These are phyloP conservation scores for Pinus taeda DNA, from an alignment of 75 land plant species.

Conservation along the genomic window DNA sequence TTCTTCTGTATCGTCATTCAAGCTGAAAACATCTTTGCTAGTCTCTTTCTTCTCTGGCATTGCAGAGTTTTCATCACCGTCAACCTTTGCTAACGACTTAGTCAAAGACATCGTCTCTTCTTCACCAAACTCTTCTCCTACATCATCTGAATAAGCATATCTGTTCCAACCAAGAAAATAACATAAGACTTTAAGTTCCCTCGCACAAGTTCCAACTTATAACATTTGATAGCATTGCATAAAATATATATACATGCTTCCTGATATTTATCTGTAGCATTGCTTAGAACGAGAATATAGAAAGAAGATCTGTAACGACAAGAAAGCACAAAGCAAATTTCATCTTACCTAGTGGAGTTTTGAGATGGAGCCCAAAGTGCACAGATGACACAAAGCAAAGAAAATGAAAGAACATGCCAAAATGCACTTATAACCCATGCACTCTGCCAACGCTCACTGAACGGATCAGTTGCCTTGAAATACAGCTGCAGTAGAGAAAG, in stretches of 20 bases:
- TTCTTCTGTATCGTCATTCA: slow-evolving; percentile 20
- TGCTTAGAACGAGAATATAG: slow-evolving; percentile 2
- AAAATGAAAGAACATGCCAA: slow-evolving; percentile 82
- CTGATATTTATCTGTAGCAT: not conserved
- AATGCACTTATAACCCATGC: slow-evolving; percentile 93
- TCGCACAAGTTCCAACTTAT: not conserved
- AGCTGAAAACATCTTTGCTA: slow-evolving; percentile 27
- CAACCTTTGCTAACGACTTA: slow-evolving; percentile 43
- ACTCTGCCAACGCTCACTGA: slow-evolving; percentile 85
- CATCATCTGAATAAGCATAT: slow-evolving; percentile 80
- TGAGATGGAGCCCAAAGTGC: slow-evolving; percentile 97
- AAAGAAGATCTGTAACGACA: not conserved
- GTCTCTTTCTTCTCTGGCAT: slow-evolving; percentile 31
- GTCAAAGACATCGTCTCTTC: slow-evolving; percentile 59
- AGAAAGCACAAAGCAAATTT: not conserved
- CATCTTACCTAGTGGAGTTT: slow-evolving; percentile 70
- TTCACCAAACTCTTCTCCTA: slow-evolving; percentile 66
- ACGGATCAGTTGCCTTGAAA: slow-evolving; percentile 81
- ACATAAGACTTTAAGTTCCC: not conserved
- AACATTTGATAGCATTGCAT: not conserved
- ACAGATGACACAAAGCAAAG: slow-evolving; percentile 81
- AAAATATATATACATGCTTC: not conserved
- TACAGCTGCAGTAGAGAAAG: slow-evolving; percentile 54
- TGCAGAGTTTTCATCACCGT: slow-evolving; percentile 21
- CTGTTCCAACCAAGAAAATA: slow-evolving; percentile 20